Base-by-base conservation (phyloP, 177 flowering plant genomes). In the Vitis hybrid region DNA sequence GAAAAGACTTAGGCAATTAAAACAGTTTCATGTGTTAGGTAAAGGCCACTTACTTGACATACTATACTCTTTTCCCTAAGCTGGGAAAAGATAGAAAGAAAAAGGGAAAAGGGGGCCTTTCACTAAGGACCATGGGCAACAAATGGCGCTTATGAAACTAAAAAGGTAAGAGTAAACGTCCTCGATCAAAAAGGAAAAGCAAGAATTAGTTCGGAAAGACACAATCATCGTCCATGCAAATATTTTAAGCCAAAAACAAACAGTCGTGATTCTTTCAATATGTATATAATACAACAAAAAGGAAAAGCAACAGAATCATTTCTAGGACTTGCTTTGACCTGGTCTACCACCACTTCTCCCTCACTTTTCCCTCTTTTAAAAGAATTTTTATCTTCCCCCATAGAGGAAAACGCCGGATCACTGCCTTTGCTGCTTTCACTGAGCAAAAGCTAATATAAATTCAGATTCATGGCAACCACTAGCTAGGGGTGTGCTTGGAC, bases 251-350 rank as follows among this genome's bases (percentile, higher is more conserved):
- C 60, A 59, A 35, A 59, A 59, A 11, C 11, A 11, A 59, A 59
- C 40, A 59, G 4, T 5, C 19, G 11, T 59, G 62, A 59, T 59
- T 59, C 62, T 14, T 14, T 59, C 6, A 59, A 59, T 24, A 59
- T 11, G 62, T 59, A 27, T 24, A 59, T 18, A 11, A 21, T 5
- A 32, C 6, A 40, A 40, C 2, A 32, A 61, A 61, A 61, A 35
- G 46, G 19, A 14, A 61, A 61, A 15, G 19, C 35, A 61, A 35
- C 64, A 40, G 46, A 49, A 61, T 61, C 50, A 61, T 61, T 35
- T 32, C 19, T 32, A 35, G 17, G 50, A 40, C 19, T 32, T 60
- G 19, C 18, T 35, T 61, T 61, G 49, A 61, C 49, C 64, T 61
- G 50, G 49, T 32, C 50, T 61, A 40, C 46, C 46, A 40, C 64